These are phyloP conservation scores for Fusarium sp. DNA, from an alignment of 2,329 filamentous ascomycete species.

Conservation along the genomic window DNA sequence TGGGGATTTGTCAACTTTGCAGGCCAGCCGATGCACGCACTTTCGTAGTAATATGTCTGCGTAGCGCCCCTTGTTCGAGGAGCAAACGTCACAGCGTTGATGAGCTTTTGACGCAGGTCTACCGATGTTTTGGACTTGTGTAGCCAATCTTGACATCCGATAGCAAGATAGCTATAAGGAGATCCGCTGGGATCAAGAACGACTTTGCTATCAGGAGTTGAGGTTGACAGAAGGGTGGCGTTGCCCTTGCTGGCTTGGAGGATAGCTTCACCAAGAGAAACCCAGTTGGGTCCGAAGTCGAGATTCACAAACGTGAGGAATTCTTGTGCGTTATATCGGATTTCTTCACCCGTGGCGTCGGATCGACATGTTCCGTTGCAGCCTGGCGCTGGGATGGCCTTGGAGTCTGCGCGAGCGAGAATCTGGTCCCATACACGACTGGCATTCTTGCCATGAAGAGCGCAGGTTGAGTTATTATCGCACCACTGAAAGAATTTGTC, in stretches of 20 bases:
- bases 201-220: not conserved
- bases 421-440: slow-evolving; percentile 27
- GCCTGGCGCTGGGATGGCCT: slow-evolving; percentile 21
- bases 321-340: slow-evolving; percentile 29
- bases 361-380: slow-evolving; percentile 31
- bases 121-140: slow-evolving; percentile 17
- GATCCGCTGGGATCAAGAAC: slow-evolving; percentile 2
- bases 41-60: slow-evolving; percentile 28
- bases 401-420: slow-evolving; percentile 19
- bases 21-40: slow-evolving; percentile 38
- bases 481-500: slow-evolving; percentile 41
- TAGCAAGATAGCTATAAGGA: slow-evolving; percentile 33
- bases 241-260: slow-evolving; percentile 33
- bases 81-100: slow-evolving; percentile 15
- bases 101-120: slow-evolving; percentile 28
- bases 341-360: slow-evolving; percentile 39
- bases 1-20: slow-evolving; percentile 28
- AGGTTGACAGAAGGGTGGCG: slow-evolving; percentile 30
- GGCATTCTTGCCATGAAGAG: slow-evolving; percentile 36
- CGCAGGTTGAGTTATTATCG: slow-evolving; percentile 21
- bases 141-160: slow-evolving; percentile 41
- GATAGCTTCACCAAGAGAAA: slow-evolving; percentile 17
- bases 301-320: slow-evolving; percentile 27
- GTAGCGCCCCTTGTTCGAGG: slow-evolving; percentile 32
- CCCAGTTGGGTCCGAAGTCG: slow-evolving; percentile 23